Evolutionary conservation across 2,329 filamentous ascomycete genomes (phyloP), one percentile per base, ranked within the genome.

Genomic region (Sporothrix euskadiensis): DNA sequence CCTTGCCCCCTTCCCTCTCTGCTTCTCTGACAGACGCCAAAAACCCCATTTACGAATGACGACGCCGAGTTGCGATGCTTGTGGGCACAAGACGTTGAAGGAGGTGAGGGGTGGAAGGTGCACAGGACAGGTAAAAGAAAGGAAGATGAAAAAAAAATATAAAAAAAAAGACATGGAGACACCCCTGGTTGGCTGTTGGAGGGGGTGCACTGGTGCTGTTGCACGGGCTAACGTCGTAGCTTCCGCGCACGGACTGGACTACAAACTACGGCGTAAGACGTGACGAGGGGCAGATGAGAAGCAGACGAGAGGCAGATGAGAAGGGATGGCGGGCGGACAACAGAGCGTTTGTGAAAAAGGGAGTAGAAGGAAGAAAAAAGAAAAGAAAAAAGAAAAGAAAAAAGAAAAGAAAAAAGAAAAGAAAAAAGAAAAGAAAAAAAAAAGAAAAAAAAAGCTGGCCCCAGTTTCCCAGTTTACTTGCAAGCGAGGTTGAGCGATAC

Each of bases 161-260:
- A 41, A 63, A 6, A 41, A 9, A 39, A 30, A 35, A 32, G 26
- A 26, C 26, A 69, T 22, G 16, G n/a, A 5, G n/a, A 16, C 5
- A 52, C 54, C 9, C 54, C 22, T 32, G 26, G 54, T 32, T 57
- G 54, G 54, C 10, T 16, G 52, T 56, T 26, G 26, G 26, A 26
- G 26, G 26, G 47, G 7, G 47, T 52, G 16, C 47, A 19, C 47
- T 56, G n/a, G n/a, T 49, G 30, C 44, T 30, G 65, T 49, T 35
- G 30, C 22, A 69, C n/a, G 41, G 44, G 65, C 65, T 69, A 69
- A 69, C 65, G 65, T 54, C 44, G 65, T 69, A 52, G 65, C 65
- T 52, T 49, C 65, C 16, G 65, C 65, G 65, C 65, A 69, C 65
- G 65, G 65, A 69, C 52, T 44, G 65, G 47, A 66, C 63, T 49